Evolutionary conservation across 495 filamentous ascomycete genomes (phyloP).

Genomic region (Xylaria curta): DNA sequence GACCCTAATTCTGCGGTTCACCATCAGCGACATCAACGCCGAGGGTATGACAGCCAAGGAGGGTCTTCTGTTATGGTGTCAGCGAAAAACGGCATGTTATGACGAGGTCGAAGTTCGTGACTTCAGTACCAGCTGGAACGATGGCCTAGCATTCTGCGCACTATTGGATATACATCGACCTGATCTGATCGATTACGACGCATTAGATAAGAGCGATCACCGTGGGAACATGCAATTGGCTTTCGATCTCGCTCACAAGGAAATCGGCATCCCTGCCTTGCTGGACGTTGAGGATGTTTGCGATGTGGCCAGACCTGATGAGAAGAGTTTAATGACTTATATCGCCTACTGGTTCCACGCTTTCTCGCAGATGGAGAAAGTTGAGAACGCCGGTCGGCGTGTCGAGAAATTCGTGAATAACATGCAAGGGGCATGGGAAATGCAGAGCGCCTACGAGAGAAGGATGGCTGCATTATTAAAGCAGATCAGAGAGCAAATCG

Average conservation of each 20-base stretch:
- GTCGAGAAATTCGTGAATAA: constrained; percentile 99
- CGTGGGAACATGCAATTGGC: constrained; percentile 96
- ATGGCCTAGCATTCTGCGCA: constrained; percentile 95
- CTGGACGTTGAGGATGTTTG: constrained; percentile 98
- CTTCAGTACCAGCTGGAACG: constrained; percentile 95
- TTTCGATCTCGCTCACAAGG: constrained; percentile 92
- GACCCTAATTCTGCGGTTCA: constrained; percentile 96
- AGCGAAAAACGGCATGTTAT: constrained; percentile 97
- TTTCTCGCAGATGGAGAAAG: constrained; percentile 96
- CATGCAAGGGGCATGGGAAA: constrained; percentile 99
- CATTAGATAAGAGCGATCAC: constrained; percentile 92
- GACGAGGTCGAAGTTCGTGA: constrained; percentile 93
- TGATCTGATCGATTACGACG: constrained; percentile 95
- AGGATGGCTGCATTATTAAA: constrained; percentile 80
- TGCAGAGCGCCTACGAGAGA: constrained; percentile 94
- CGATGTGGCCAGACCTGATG: constrained; percentile 93
- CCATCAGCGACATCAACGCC: constrained; percentile 97
- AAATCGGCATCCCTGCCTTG: constrained; percentile 95
- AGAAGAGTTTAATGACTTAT: constrained; percentile 97
- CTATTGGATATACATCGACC: constrained; percentile 96
- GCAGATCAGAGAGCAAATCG: constrained; percentile 72
- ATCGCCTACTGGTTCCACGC: constrained; percentile 99
- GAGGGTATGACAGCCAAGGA: constrained; percentile 99
- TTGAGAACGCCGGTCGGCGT: constrained; percentile 93
- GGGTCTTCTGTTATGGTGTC: constrained; percentile 94